These are phyloP conservation scores for Nicotiana knightiana DNA, from an alignment of 257 asterid genomes.

Conservation along the genomic window DNA sequence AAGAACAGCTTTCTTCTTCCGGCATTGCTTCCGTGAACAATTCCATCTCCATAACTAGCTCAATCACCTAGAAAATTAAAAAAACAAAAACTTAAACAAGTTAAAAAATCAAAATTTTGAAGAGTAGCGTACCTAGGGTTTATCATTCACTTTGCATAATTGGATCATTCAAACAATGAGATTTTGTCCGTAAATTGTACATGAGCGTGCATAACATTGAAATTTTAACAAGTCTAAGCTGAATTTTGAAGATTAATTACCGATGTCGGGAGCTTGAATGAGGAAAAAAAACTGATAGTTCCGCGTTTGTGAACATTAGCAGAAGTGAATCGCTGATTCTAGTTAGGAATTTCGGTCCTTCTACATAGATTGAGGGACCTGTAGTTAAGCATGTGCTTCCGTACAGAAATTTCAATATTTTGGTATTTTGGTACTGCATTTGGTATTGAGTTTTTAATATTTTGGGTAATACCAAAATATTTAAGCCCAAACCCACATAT, in stretches of 20 bases:
- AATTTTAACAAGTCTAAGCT: neutral
- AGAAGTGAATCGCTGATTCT: neutral
- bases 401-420: too few relatives aligned
- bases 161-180: neutral
- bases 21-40: slow-evolving; percentile 49
- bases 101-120: neutral
- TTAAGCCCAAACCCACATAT: too few relatives aligned
- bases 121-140: neutral
- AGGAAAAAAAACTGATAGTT: neutral
- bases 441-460: too few relatives aligned
- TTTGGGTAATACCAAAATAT: too few relatives aligned
- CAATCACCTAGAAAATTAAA: slow-evolving; percentile 23
- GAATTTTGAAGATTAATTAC: neutral
- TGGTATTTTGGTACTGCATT: too few relatives aligned
- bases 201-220: neutral
- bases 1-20: slow-evolving; percentile 52
- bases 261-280: neutral
- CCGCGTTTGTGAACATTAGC: neutral
- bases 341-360: neutral
- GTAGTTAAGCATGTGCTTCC: neutral
- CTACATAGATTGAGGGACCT: neutral
- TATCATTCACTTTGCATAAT: neutral
- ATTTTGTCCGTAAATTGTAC: neutral
- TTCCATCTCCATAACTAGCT: slow-evolving; percentile 71
- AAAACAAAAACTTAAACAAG: neutral